These are phyloP conservation scores for Solanum piurae DNA, from an alignment of 257 asterid species.

Conservation along the genomic window DNA sequence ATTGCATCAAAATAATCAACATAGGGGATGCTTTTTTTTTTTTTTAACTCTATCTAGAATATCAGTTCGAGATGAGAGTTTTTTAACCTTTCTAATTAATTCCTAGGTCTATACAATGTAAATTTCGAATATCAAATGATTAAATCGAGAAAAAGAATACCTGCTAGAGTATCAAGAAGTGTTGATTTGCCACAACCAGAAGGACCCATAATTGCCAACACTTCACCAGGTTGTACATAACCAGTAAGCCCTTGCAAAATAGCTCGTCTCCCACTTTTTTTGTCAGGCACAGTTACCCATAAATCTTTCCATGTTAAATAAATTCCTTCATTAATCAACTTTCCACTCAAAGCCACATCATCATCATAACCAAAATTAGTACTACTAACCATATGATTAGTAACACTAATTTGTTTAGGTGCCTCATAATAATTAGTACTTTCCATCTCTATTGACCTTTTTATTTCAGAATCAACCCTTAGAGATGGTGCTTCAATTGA, in stretches of 20 bases:
- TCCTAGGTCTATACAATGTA: not conserved
- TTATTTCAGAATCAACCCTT: not conserved
- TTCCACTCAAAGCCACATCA: not conserved
- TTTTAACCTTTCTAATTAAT: too few relatives aligned
- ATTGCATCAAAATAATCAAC: not conserved
- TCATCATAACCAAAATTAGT: not conserved
- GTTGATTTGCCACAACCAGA: conserved; percentile 66
- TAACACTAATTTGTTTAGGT: not conserved
- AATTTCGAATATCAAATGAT: not conserved
- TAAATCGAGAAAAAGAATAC: not conserved
- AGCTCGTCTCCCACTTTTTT: conserved; percentile 20
- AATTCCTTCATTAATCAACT: conserved; percentile 12
- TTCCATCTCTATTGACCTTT: conserved; percentile 3
- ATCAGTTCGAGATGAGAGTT: rapidly evolving
- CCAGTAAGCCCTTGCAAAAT: conserved; percentile 44
- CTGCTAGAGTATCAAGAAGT: conserved; percentile 56
- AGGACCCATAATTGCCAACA: conserved; percentile 59
- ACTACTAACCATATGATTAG: not conserved
- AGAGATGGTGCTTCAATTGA: conserved; percentile 10
- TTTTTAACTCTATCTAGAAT: not conserved
- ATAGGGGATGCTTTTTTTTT: too few relatives aligned
- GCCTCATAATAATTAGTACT: not conserved
- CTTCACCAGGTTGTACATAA: conserved; percentile 39
- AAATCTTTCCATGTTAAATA: conserved; percentile 46
- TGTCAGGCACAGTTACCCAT: conserved; percentile 41